Conservation (phyloP, 176 grass and related monocot genomes). For the Oryza brachyantha region DNA sequence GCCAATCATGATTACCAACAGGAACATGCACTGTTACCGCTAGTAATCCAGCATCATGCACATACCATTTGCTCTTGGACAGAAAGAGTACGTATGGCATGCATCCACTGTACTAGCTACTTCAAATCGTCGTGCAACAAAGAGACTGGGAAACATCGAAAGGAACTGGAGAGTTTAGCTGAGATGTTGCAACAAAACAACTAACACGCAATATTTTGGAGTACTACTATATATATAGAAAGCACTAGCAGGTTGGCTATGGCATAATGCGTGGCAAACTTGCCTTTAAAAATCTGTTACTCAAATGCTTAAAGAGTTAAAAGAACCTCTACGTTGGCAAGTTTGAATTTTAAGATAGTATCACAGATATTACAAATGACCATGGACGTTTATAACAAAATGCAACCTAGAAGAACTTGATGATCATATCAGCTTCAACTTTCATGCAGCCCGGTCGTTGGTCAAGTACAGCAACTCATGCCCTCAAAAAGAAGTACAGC, state of each 20-base stretch:
- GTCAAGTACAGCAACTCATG: constrained; percentile 61
- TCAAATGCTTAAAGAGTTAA: no score
- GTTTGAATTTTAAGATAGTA: no score
- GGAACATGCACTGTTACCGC: no score
- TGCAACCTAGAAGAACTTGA: background rate
- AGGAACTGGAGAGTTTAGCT: no score
- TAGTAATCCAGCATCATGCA: no score
- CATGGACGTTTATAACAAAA: background rate
- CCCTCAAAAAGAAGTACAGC: no score
- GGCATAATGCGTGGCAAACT: background rate
- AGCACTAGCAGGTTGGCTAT: background rate
- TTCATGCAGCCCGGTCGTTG: constrained; percentile 49
- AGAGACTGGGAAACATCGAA: background rate
- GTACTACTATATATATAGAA: no score
- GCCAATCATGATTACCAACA: no score
- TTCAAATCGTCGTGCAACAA: background rate
- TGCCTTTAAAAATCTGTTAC: background rate
- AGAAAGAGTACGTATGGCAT: background rate
- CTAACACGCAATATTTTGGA: no score
- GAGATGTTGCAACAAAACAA: no score
- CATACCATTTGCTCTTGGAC: background rate
- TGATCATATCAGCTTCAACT: constrained; percentile 28
- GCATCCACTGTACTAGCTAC: background rate
- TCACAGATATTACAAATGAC: background rate
- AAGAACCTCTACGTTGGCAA: no score